Evolutionary conservation across 1,139 yeast species (phyloP), one percentile per base, ranked within the genome.

Genomic region (Kurtzmaniella quercitrusa): DNA sequence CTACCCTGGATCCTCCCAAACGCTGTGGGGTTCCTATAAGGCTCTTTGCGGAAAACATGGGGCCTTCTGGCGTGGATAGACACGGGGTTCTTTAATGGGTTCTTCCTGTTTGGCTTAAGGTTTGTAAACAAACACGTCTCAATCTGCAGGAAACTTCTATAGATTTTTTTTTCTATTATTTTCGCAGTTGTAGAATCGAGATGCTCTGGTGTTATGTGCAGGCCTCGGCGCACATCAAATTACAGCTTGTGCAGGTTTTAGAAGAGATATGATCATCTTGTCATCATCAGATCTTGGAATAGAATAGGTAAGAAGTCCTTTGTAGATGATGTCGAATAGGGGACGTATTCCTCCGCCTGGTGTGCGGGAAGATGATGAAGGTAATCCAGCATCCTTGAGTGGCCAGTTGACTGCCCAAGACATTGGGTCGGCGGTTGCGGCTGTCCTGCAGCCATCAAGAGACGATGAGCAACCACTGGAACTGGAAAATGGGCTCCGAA

Each of bases 251-350:
- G 23, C 23, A 21, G 23, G 23, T 21, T 21, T 21, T 8, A 5
- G 23, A 8, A 21, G 23, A 8, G n/a, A n/a, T n/a, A n/a, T 21
- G 23, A 8, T 21, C 23, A 21, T 21, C 23, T 21, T 8, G 4
- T 21, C 23, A 21, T 21, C 23, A n/a, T n/a, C n/a, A n/a, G 23
- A 21, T 21, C 4, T 8, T 21, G 23, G 23, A 21, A 21, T 21
- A 21, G 23, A 5, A 7, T 27, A 27, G 14, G 10, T 12, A 10
- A n/a, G n/a, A n/a, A n/a, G n/a, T n/a, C 10, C 31, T 3, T 27
- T 5, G 23, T 8, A 27, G 85, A 77, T 57, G n/a, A 83, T 86
- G 89, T 78, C 95, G 45, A 86, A 83, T 56, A 82, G 83, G 66
- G 91, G 86, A 51, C 71, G 83, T 31, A 72, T 76, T 48, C 75